Conservation (phyloP, 1,284 basidiomycete species). For the Trichosporon sp. region DNA sequence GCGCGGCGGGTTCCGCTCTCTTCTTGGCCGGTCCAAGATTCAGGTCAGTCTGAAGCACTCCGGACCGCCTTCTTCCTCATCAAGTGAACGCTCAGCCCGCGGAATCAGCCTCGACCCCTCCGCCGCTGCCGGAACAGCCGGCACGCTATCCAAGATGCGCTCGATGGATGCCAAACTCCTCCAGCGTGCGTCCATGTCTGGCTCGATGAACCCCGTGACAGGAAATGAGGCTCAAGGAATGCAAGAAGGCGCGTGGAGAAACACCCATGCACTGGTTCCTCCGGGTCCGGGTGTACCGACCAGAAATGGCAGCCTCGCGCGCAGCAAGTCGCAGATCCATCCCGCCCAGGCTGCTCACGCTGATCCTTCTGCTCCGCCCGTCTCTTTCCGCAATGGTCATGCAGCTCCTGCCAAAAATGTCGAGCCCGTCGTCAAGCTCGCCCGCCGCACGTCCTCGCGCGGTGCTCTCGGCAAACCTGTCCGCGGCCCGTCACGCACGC, state of each 20-base stretch:
- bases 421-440: not conserved
- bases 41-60: conserved; percentile 4
- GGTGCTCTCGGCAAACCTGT: not conserved
- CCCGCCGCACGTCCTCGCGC: conserved; percentile 11
- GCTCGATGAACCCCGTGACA: not conserved
- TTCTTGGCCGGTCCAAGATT: conserved; percentile 13
- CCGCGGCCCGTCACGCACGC: not conserved
- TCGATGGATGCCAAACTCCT: conserved; percentile 16
- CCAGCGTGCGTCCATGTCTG: conserved; percentile 15
- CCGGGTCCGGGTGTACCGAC: not conserved
- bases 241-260: not conserved
- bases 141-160: conserved; percentile 6
- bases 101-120: conserved; percentile 5
- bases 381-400: not conserved
- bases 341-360: not conserved
- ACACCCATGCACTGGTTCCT: not conserved
- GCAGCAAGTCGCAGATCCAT: conserved; percentile 11
- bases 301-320: conserved; percentile 1
- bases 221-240: not conserved
- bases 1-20: conserved; percentile 4
- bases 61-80: not conserved
- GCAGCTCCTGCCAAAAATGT: not conserved
- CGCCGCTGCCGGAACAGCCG: not conserved
- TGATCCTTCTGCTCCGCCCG: not conserved
- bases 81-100: not conserved